phyloP scores from a whole-genome alignment of 352 stramenopile genomes.

The Globisporangium barbulae region DNA sequence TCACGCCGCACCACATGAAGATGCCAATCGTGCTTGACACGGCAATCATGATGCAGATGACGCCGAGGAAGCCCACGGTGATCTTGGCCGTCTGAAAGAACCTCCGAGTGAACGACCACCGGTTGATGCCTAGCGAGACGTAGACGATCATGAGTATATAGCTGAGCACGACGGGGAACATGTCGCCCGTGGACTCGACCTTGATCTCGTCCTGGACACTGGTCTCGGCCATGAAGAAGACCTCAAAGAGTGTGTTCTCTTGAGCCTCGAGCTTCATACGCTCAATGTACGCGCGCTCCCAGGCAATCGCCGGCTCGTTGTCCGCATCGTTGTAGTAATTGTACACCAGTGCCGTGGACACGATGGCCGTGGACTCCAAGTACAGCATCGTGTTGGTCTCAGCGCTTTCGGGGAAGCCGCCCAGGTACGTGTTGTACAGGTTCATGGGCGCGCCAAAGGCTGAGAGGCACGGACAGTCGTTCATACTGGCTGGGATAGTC shows the following conservation, averaged over 20 bases:
- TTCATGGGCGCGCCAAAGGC: conserved; percentile 67
- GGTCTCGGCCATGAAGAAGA: conserved; percentile 64
- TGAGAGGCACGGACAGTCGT: conserved; percentile 57
- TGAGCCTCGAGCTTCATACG: conserved; percentile 49
- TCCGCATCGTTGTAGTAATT: conserved; percentile 49
- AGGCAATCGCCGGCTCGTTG: conserved; percentile 49
- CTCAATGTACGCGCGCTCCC: conserved; percentile 64
- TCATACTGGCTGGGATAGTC: conserved; percentile 53
- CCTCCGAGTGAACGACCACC: conserved; percentile 36
- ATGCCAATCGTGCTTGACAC: conserved; percentile 64
- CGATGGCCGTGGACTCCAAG: conserved; percentile 39
- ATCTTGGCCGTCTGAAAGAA: conserved; percentile 73
- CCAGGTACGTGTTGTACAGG: conserved; percentile 64
- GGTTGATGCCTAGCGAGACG: conserved; percentile 64
- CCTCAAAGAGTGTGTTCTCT: conserved; percentile 50
- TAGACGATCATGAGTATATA: conserved; percentile 74
- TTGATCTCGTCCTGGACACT: conserved; percentile 62
- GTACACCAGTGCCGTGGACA: conserved; percentile 56
- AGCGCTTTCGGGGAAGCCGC: conserved; percentile 42
- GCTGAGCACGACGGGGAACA: conserved; percentile 40
- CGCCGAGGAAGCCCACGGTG: conserved; percentile 54
- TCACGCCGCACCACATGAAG: conserved; percentile 58
- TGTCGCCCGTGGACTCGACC: conserved; percentile 41
- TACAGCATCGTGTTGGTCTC: conserved; percentile 53
- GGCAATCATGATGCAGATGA: conserved; percentile 58